Evolutionary conservation across 345 rosid species (phyloP).

Genomic region (Eucalyptus polyanthemos): DNA sequence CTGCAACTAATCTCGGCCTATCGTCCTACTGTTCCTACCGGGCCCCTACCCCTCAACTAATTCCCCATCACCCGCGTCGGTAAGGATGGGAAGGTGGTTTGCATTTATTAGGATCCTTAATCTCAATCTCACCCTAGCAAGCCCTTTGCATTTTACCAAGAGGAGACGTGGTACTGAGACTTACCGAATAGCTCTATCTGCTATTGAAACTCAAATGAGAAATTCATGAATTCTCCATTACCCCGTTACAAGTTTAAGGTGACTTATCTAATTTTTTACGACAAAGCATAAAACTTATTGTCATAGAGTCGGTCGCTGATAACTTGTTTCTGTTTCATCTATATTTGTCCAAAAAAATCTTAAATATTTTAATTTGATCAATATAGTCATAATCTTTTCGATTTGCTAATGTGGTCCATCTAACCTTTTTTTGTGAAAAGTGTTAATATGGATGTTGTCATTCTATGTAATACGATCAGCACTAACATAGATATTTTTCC

Average conservation of each 20-base stretch:
- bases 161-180: not conserved
- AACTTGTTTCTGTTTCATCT: not conserved
- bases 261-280: not conserved
- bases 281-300: not conserved
- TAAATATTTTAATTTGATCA: not conserved
- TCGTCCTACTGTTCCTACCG: not conserved
- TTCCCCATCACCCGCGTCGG: not conserved
- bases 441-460: not conserved
- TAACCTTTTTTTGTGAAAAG: rapidly evolving
- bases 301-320: not conserved
- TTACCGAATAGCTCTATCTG: not conserved
- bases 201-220: not conserved
- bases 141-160: not conserved
- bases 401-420: no score
- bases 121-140: not conserved
- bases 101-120: not conserved
- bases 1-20: not conserved
- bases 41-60: not conserved
- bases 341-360: not conserved
- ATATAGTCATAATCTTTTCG: no score
- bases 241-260: not conserved
- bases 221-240: not conserved
- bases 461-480: rapidly evolving
- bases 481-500: rapidly evolving
- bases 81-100: not conserved